A percentile compares a stretch with the other conserved stretches of the same genome.
phyloP scores from a whole-genome alignment of 345 rosid genomes.

The Eucalyptus victrix region DNA sequence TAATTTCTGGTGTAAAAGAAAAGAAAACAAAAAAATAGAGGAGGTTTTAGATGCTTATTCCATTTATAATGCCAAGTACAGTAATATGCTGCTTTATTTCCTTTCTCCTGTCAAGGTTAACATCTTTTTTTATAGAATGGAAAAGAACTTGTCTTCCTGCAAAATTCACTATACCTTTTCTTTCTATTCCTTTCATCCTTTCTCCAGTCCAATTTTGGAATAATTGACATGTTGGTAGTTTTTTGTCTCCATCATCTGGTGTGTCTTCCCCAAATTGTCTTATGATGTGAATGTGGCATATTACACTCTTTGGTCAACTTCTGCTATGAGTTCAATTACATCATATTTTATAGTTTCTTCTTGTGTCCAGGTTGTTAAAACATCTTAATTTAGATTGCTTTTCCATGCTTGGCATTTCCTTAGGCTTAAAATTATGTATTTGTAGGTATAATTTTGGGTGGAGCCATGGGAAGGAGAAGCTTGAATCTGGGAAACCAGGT shows the following conservation, averaged over 20 bases:
- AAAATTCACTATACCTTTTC: background rate
- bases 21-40: background rate
- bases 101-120: background rate
- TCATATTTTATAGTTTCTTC: background rate
- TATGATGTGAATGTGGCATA: background rate
- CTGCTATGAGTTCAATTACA: background rate
- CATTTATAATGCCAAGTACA: background rate
- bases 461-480: constrained; percentile 96
- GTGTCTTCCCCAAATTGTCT: background rate
- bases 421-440: background rate
- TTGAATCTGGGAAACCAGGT: constrained; percentile 95
- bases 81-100: background rate
- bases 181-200: background rate
- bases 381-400: background rate
- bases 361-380: background rate
- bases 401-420: background rate
- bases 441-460: constrained; percentile 86
- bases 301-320: background rate
- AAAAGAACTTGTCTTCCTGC: background rate
- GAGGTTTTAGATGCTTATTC: background rate
- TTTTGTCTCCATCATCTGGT: background rate
- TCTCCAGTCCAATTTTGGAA: background rate
- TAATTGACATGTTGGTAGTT: background rate
- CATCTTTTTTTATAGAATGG: background rate
- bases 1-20: background rate